These are phyloP conservation scores for Cicer cuneatum DNA, from an alignment of 306 rosid species.

Conservation along the genomic window DNA sequence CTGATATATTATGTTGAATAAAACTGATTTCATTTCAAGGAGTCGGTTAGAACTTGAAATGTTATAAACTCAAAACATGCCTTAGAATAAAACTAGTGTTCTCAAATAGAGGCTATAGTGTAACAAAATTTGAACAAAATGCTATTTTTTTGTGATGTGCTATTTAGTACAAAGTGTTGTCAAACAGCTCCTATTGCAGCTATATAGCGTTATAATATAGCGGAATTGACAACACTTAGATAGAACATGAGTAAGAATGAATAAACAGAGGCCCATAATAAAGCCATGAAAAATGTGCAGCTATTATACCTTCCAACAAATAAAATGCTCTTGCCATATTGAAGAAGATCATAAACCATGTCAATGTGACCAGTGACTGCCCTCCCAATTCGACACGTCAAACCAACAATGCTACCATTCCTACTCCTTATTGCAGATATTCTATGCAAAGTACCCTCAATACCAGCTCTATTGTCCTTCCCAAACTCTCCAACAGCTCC, in stretches of 20 bases:
- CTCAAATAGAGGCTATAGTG: no score
- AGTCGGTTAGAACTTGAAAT: neutral
- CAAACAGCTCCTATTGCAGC: no score
- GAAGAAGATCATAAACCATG: slow-evolving; percentile 72
- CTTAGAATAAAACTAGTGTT: neutral
- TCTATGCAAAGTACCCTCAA: slow-evolving; percentile 77
- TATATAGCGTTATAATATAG: no score
- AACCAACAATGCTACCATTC: slow-evolving; percentile 64
- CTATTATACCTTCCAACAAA: slow-evolving; percentile 66
- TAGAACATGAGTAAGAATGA: neutral
- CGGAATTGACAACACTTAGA: no score
- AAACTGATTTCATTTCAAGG: neutral
- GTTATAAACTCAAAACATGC: neutral
- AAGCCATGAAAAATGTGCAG: neutral
- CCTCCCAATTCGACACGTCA: slow-evolving; percentile 78
- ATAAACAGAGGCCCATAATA: neutral
- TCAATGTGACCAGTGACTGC: slow-evolving; percentile 67
- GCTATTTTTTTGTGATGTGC: no score
- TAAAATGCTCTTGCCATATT: slow-evolving; percentile 71
- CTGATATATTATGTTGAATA: slow-evolving; percentile 23
- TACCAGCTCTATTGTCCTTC: slow-evolving; percentile 76
- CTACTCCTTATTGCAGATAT: slow-evolving; percentile 74
- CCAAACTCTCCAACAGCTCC: slow-evolving; percentile 76
- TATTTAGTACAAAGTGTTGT: no score
- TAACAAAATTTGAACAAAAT: no score